phyloP scores from a whole-genome alignment of 139 green algal genomes.

The Tetradesmus obliquus region DNA sequence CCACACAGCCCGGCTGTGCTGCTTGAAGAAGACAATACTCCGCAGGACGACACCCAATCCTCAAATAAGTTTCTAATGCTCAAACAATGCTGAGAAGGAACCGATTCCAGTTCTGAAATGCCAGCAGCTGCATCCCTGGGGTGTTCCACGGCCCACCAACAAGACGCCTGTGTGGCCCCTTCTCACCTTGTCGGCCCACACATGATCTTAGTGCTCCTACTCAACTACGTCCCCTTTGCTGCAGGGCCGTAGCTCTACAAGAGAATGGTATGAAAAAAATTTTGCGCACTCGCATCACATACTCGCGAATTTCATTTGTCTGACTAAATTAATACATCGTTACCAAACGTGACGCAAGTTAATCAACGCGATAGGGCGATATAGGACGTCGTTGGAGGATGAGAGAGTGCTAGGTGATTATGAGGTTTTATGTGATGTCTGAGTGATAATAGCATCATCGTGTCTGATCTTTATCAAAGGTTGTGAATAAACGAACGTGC shows the following conservation, averaged over 20 bases:
- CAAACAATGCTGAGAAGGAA: neutral
- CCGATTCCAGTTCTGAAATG: neutral
- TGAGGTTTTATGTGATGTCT: neutral
- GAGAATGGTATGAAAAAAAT: no score
- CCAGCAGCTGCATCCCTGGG: neutral
- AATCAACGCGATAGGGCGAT: neutral
- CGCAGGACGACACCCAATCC: neutral
- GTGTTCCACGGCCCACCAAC: neutral
- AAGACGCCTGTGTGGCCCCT: neutral
- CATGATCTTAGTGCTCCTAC: neutral
- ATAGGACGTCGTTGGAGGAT: neutral
- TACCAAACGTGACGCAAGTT: no score
- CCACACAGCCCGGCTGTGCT: neutral
- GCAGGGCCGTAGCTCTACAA: neutral
- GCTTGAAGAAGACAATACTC: neutral
- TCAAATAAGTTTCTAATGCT: neutral
- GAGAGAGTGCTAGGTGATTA: neutral
- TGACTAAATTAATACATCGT: no score
- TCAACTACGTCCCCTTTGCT: neutral
- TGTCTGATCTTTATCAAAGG: neutral
- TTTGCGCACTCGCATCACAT: no score
- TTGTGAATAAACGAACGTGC: no score
- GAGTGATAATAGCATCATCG: neutral
- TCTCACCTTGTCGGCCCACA: neutral
- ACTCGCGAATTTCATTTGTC: no score